Evolutionary conservation across 2,329 filamentous ascomycete species (phyloP).

Genomic region (Hypoxylon sp.): DNA sequence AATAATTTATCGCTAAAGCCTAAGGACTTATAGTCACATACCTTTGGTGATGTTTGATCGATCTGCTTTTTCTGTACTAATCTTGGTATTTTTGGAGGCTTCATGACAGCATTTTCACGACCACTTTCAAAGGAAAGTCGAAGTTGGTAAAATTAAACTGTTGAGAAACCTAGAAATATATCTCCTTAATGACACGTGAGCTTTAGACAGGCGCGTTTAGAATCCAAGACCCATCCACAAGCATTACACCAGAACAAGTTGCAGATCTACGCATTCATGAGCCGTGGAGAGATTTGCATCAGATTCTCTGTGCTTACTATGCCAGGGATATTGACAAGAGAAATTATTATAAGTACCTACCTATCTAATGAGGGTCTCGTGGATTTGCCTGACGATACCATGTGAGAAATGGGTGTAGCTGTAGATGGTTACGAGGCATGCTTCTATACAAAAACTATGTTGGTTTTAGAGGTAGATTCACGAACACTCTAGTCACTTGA

Average conservation of each 20-base stretch:
- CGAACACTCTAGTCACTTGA: neutral
- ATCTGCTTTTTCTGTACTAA: neutral
- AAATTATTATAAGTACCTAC: too few relatives aligned
- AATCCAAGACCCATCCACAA: neutral
- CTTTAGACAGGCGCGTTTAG: neutral
- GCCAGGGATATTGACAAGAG: too few relatives aligned
- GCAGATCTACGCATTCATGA: neutral
- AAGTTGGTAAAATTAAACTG: neutral
- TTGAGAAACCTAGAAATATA: neutral
- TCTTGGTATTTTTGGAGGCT: neutral
- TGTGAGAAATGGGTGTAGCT: neutral
- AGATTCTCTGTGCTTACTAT: neutral
- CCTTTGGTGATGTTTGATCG: neutral
- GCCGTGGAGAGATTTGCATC: too few relatives aligned
- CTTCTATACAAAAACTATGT: neutral
- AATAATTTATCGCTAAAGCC: too few relatives aligned
- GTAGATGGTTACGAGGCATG: neutral
- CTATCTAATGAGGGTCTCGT: too few relatives aligned
- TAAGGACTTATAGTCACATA: too few relatives aligned
- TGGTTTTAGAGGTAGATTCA: neutral
- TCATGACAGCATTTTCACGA: neutral
- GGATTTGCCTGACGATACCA: too few relatives aligned
- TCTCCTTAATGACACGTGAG: neutral
- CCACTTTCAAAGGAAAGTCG: neutral
- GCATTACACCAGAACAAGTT: neutral